Evolutionary conservation across 768 basidiomycete species (phyloP).

Genomic region (Phaeotremella fagi): DNA sequence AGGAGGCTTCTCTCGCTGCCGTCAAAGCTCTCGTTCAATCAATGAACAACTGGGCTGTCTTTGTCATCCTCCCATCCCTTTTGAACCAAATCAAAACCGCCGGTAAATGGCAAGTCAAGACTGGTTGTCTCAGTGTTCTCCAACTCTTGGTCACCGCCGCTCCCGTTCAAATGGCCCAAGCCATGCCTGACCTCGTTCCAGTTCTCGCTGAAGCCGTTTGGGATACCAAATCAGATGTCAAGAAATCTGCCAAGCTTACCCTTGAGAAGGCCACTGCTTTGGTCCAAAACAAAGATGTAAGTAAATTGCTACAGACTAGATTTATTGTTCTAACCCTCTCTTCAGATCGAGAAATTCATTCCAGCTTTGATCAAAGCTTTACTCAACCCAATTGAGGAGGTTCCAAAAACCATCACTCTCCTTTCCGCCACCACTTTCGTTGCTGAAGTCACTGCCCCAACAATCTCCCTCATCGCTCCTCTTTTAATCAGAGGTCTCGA

Average conservation of each 20-base stretch:
- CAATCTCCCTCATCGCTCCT: slow-evolving; percentile 96
- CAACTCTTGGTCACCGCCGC: slow-evolving; percentile 82
- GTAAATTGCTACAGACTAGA: slow-evolving; percentile 55
- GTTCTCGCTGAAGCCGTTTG: slow-evolving; percentile 92
- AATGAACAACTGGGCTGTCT: slow-evolving; percentile 84
- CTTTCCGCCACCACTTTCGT: slow-evolving; percentile 99
- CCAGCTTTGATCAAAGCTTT: slow-evolving; percentile 95
- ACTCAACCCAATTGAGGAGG: slow-evolving; percentile 99
- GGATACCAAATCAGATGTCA: slow-evolving; percentile 98
- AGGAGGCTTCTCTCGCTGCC: slow-evolving; percentile 77
- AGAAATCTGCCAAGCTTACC: slow-evolving; percentile 93
- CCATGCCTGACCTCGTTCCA: slow-evolving; percentile 92
- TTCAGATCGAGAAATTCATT: slow-evolving; percentile 63
- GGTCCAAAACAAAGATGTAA: slow-evolving; percentile 91
- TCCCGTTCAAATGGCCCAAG: slow-evolving; percentile 73
- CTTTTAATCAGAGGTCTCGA: slow-evolving; percentile 85
- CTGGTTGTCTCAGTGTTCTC: slow-evolving; percentile 71
- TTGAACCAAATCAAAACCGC: slow-evolving; percentile 91
- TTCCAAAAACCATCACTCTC: slow-evolving; percentile 86
- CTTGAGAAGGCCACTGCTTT: slow-evolving; percentile 91
- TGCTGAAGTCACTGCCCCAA: slow-evolving; percentile 96
- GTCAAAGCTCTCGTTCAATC: slow-evolving; percentile 67
- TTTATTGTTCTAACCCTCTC: slow-evolving; percentile 29
- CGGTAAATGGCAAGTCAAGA: slow-evolving; percentile 97
- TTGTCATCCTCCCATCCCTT: slow-evolving; percentile 75